These are phyloP conservation scores for Nymphaea thermarum DNA, from an alignment of 164 flowering plant genomes.

Conservation along the genomic window DNA sequence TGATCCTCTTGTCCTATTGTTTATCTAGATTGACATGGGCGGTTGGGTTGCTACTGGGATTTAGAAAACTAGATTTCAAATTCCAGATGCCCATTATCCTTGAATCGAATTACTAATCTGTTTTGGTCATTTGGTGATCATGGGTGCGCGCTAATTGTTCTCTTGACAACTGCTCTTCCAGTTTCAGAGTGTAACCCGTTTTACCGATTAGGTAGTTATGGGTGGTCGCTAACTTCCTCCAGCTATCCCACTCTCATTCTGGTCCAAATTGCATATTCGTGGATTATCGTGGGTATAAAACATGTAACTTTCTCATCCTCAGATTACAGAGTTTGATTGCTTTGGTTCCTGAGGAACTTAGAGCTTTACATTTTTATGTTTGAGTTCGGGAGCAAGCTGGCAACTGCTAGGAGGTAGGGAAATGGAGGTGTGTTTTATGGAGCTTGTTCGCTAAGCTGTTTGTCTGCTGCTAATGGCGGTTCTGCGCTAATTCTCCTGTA, in stretches of 20 bases:
- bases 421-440: constrained; percentile 31
- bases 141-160: neutral
- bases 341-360: neutral
- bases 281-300: neutral
- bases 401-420: constrained; percentile 4
- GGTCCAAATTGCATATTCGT: neutral
- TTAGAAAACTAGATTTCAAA: neutral
- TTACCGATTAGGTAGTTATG: too few relatives aligned
- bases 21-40: neutral
- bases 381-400: neutral
- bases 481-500: constrained; percentile 15
- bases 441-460: constrained; percentile 19
- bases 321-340: neutral
- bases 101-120: neutral
- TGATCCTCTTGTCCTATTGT: neutral
- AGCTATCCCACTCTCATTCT: neutral
- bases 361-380: neutral
- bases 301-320: constrained; percentile 5
- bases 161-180: neutral
- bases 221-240: neutral
- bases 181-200: neutral
- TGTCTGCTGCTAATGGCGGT: constrained; percentile 19
- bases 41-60: neutral
- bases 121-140: neutral
- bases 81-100: neutral